Conservation (phyloP, 768 basidiomycete species). For the Panaeolus papilionaceus region DNA sequence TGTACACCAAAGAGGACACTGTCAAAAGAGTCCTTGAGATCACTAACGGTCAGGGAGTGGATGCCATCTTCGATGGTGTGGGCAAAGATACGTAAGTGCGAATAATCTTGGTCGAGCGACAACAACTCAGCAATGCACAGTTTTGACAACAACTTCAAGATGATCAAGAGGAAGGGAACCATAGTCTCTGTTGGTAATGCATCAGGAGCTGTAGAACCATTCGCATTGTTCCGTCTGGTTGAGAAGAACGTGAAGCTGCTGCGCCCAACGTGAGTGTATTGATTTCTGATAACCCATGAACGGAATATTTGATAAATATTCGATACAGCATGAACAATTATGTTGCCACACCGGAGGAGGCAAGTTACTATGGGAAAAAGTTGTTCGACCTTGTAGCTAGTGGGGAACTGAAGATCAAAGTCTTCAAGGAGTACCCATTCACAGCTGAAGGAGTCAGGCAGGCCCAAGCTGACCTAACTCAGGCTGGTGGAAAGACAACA, state of each 20-base stretch:
- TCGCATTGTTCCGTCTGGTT: slow-evolving; percentile 73
- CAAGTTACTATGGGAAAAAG: slow-evolving; percentile 64
- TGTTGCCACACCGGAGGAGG: slow-evolving; percentile 75
- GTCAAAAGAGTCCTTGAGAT: slow-evolving; percentile 75
- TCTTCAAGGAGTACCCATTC: slow-evolving; percentile 85
- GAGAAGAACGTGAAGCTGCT: slow-evolving; percentile 84
- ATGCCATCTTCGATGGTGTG: slow-evolving; percentile 95
- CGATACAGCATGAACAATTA: slow-evolving; percentile 72
- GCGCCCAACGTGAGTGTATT: slow-evolving; percentile 69
- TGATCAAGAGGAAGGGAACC: slow-evolving; percentile 87
- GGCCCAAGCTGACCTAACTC: slow-evolving; percentile 78
- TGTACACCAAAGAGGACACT: slow-evolving; percentile 79
- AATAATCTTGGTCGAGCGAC: slow-evolving; percentile 9
- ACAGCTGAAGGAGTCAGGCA: slow-evolving; percentile 77
- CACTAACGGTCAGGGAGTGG: slow-evolving; percentile 81
- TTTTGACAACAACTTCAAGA: slow-evolving; percentile 80
- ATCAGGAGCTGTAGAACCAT: slow-evolving; percentile 81
- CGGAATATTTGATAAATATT: not conserved
- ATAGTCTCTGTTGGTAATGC: slow-evolving; percentile 93
- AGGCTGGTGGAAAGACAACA: slow-evolving; percentile 68
- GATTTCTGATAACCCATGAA: slow-evolving; percentile 2
- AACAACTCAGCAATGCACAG: slow-evolving; percentile 40
- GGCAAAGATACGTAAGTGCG: slow-evolving; percentile 88
- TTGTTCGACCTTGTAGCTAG: slow-evolving; percentile 66
- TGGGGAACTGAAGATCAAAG: slow-evolving; percentile 67